phyloP scores from a whole-genome alignment of 2,329 filamentous ascomycete genomes.

The Macroventuria anomochaeta region DNA sequence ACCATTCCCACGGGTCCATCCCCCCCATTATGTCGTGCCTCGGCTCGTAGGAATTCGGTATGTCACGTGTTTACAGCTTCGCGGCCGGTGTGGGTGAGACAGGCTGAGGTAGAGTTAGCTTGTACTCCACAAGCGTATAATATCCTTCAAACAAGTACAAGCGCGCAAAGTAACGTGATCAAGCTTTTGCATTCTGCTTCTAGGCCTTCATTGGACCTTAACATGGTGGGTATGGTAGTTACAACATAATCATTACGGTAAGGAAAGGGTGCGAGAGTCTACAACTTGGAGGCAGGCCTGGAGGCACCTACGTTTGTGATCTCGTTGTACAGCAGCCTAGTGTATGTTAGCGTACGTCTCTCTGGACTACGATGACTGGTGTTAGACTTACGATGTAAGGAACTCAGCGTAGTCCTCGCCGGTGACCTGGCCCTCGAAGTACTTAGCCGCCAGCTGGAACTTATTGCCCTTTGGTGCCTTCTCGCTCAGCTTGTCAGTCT shows the following conservation, averaged over 20 bases:
- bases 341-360: slow-evolving; percentile 21
- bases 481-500: slow-evolving; percentile 74
- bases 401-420: slow-evolving; percentile 98
- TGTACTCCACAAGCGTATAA: neutral
- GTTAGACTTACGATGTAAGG: slow-evolving; percentile 73
- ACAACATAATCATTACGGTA: slow-evolving; percentile 8
- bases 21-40: neutral
- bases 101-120: slow-evolving; percentile 9
- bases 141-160: neutral
- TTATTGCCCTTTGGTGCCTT: slow-evolving; percentile 89
- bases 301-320: slow-evolving; percentile 76
- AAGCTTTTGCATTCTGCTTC: slow-evolving; percentile 16
- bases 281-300: slow-evolving; percentile 60
- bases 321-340: slow-evolving; percentile 82
- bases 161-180: neutral
- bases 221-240: slow-evolving; percentile 14
- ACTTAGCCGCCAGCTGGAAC: slow-evolving; percentile 86
- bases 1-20: neutral
- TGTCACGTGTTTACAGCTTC: slow-evolving; percentile 14
- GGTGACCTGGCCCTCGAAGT: slow-evolving; percentile 91
- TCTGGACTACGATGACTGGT: neutral
- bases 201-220: slow-evolving; percentile 6
- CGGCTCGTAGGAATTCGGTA: slow-evolving; percentile 2
- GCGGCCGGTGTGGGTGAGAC: slow-evolving; percentile 10
- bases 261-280: slow-evolving; percentile 12